These are phyloP conservation scores for Calonectria pteridis DNA, from an alignment of 2,329 filamentous ascomycete species.

Conservation along the genomic window DNA sequence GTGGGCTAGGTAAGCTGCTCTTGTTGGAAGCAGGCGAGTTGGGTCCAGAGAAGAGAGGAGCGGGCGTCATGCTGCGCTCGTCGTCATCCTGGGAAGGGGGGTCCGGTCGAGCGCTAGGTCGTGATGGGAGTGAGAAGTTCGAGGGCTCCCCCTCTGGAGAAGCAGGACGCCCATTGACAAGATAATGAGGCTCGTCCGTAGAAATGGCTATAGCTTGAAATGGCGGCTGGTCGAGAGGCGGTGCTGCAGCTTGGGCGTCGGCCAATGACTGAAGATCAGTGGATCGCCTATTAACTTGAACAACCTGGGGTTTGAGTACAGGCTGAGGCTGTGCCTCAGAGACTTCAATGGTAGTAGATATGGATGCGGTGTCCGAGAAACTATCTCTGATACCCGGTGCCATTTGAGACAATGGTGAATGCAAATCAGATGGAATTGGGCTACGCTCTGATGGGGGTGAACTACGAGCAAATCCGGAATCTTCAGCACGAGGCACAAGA, in stretches of 20 bases:
- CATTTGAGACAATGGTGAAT: slow-evolving; percentile 31
- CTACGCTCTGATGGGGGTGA: slow-evolving; percentile 29
- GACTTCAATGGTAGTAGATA: slow-evolving; percentile 43
- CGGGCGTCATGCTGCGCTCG: slow-evolving; percentile 5
- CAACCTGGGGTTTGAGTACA: slow-evolving; percentile 40
- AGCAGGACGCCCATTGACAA: not conserved
- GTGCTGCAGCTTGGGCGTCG: slow-evolving; percentile 19
- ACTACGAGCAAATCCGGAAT: not conserved
- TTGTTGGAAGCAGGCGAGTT: slow-evolving; percentile 16
- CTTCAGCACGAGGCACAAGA: not conserved
- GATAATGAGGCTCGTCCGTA: not conserved
- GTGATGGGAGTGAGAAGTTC: slow-evolving; percentile 22
- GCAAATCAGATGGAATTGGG: slow-evolving; percentile 28
- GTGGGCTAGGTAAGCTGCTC: slow-evolving; percentile 13
- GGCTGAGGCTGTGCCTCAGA: slow-evolving; percentile 42
- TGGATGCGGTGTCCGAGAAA: slow-evolving; percentile 41
- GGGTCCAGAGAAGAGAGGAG: slow-evolving; percentile 17
- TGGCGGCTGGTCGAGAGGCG: not conserved
- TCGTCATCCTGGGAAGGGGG: not conserved
- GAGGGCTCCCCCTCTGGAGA: slow-evolving; percentile 5
- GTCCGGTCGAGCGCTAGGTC: not conserved
- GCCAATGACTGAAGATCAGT: slow-evolving; percentile 31
- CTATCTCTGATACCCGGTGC: slow-evolving; percentile 36
- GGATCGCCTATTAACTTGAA: slow-evolving; percentile 41
- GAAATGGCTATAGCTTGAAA: not conserved